phyloP scores from a whole-genome alignment of 257 asterid genomes.

The Gardenia jasminoides region DNA sequence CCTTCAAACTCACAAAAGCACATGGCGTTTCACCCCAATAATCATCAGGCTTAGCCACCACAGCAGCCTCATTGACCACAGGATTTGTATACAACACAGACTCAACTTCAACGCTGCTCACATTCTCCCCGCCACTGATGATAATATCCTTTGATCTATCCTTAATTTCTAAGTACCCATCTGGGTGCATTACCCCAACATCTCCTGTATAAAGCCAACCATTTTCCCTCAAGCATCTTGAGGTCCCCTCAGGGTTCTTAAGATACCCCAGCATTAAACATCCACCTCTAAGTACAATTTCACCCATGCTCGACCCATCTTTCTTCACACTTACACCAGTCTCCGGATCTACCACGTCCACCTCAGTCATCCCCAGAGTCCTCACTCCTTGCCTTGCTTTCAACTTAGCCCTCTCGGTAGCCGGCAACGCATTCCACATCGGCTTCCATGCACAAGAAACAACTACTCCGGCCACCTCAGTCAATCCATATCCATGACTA shows the following conservation, averaged over 20 bases:
- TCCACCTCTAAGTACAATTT: slow-evolving; percentile 57
- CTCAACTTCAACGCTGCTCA: slow-evolving; percentile 87
- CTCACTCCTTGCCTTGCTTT: slow-evolving; percentile 75
- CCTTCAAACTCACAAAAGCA: slow-evolving; percentile 68
- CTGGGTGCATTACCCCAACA: slow-evolving; percentile 77
- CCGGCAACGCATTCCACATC: slow-evolving; percentile 58
- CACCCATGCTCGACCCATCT: slow-evolving; percentile 56
- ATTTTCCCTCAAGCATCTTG: slow-evolving; percentile 38
- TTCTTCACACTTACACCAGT: slow-evolving; percentile 44
- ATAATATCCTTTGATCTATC: slow-evolving; percentile 82
- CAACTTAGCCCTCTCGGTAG: slow-evolving; percentile 56
- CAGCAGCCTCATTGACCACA: slow-evolving; percentile 80
- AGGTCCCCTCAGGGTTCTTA: slow-evolving; percentile 56
- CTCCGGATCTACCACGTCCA: slow-evolving; percentile 50
- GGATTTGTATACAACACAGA: slow-evolving; percentile 63
- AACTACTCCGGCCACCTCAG: slow-evolving; percentile 75
- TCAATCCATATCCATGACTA: slow-evolving; percentile 73
- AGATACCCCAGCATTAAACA: slow-evolving; percentile 64
- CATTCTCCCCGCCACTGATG: slow-evolving; percentile 76
- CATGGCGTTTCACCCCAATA: slow-evolving; percentile 89
- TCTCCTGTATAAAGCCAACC: slow-evolving; percentile 89
- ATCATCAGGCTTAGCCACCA: slow-evolving; percentile 74
- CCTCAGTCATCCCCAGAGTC: slow-evolving; percentile 50
- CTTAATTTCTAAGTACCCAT: slow-evolving; percentile 69
- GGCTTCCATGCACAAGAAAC: slow-evolving; percentile 59